phyloP scores from a whole-genome alignment of 2,329 filamentous ascomycete genomes.

The Xylaria sp. region DNA sequence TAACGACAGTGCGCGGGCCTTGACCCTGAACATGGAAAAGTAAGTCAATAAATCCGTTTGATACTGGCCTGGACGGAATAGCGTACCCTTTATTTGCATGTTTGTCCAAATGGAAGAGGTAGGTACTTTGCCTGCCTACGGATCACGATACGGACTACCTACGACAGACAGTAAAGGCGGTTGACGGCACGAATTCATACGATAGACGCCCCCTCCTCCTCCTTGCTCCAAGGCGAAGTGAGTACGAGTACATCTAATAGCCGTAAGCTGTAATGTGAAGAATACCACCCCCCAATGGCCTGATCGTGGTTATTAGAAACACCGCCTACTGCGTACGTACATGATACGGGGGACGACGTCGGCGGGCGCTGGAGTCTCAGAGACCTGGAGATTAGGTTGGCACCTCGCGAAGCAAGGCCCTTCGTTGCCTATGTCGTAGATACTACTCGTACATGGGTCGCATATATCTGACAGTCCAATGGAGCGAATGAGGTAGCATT shows the following conservation, averaged over 20 bases:
- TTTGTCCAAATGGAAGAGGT: background rate
- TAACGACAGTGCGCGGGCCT: conserved; percentile 12
- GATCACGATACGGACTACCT: too few relatives aligned
- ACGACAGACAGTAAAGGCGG: too few relatives aligned
- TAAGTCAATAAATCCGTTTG: conserved; percentile 6
- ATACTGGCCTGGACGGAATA: background rate
- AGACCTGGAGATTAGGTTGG: background rate
- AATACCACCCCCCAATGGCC: background rate
- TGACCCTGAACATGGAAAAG: background rate
- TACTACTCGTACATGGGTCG: too few relatives aligned
- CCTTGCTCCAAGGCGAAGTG: background rate
- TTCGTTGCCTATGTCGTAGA: background rate
- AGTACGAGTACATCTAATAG: background rate
- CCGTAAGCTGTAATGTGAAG: background rate
- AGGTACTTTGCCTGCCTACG: too few relatives aligned
- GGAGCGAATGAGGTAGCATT: too few relatives aligned
- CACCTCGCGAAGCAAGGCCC: background rate
- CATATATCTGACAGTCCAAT: too few relatives aligned
- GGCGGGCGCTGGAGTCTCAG: background rate
- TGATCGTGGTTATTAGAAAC: background rate
- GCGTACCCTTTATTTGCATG: background rate
- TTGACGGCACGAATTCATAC: too few relatives aligned
- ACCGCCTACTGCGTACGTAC: background rate
- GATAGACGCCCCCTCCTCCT: background rate
- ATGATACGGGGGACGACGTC: background rate